Evolutionary conservation across 306 rosid species (phyloP).

Genomic region (Prunus mume): DNA sequence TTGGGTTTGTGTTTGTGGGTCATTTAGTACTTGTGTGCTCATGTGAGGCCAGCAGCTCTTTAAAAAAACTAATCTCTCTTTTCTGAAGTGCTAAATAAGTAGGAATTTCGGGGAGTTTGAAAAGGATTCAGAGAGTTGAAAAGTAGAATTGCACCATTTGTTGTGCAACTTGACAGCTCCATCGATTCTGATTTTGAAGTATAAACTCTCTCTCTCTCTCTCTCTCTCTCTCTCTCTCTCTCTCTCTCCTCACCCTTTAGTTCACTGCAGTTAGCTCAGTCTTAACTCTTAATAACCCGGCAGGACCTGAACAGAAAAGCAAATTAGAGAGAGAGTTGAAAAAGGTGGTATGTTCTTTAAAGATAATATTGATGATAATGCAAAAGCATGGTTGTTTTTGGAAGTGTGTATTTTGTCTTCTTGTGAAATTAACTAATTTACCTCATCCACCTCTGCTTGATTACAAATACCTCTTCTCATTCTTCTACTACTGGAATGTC

Average conservation of each 20-base stretch:
- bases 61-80: neutral
- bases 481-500: too few species aligned
- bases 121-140: neutral
- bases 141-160: too few species aligned
- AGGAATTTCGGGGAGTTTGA: neutral
- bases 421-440: neutral
- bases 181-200: too few species aligned
- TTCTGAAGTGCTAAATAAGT: neutral
- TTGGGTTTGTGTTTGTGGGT: slow-evolving; percentile 21
- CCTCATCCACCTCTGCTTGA: too few species aligned
- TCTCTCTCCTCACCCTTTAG: too few species aligned
- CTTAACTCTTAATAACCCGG: neutral
- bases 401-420: neutral
- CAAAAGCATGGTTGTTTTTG: neutral
- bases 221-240: too few species aligned
- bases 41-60: neutral
- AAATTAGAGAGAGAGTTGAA: neutral
- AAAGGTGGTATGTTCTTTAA: neutral
- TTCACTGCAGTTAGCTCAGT: too few species aligned
- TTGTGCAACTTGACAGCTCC: too few species aligned
- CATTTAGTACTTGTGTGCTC: neutral
- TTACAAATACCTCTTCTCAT: too few species aligned
- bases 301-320: neutral
- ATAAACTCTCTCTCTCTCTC: too few species aligned
- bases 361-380: neutral